A percentile compares a stretch with the other conserved stretches of the same genome.
These are phyloP conservation scores for Myxozyma geophila DNA, from an alignment of 805 yeast species.

Conservation along the genomic window DNA sequence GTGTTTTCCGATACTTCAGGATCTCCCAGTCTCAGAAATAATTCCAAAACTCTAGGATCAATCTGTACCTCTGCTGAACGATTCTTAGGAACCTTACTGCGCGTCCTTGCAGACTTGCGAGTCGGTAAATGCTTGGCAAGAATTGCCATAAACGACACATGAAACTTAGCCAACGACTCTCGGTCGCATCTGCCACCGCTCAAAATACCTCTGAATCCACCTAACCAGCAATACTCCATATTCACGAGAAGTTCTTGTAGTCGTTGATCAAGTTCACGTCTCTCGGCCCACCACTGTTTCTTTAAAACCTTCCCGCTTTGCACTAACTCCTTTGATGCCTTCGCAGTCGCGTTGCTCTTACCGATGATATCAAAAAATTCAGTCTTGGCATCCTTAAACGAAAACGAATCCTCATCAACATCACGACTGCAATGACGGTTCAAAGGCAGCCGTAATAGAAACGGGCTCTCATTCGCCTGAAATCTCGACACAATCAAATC, in stretches of 20 bases:
- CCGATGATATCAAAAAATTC: constrained; percentile 59
- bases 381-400: constrained; percentile 53
- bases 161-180: constrained; percentile 46
- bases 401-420: constrained; percentile 49
- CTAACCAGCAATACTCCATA: constrained; percentile 72
- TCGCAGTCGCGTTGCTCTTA: constrained; percentile 59
- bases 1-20: constrained; percentile 44
- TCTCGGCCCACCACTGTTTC: constrained; percentile 77
- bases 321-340: constrained; percentile 21
- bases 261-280: constrained; percentile 64
- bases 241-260: constrained; percentile 58
- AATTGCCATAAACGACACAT: constrained; percentile 47
- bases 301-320: constrained; percentile 51
- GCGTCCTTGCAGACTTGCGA: constrained; percentile 45
- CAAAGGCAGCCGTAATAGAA: constrained; percentile 63
- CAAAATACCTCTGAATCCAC: constrained; percentile 74
- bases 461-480: constrained; percentile 48
- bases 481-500: constrained; percentile 60
- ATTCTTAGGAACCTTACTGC: constrained; percentile 23
- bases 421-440: constrained; percentile 55
- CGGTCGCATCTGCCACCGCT: constrained; percentile 44
- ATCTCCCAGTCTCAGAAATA: constrained; percentile 56
- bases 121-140: constrained; percentile 57
- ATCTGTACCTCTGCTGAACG: constrained; percentile 42
- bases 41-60: constrained; percentile 54